Conservation (phyloP, 345 rosid genomes). For the Abelmoschus esculentus region DNA sequence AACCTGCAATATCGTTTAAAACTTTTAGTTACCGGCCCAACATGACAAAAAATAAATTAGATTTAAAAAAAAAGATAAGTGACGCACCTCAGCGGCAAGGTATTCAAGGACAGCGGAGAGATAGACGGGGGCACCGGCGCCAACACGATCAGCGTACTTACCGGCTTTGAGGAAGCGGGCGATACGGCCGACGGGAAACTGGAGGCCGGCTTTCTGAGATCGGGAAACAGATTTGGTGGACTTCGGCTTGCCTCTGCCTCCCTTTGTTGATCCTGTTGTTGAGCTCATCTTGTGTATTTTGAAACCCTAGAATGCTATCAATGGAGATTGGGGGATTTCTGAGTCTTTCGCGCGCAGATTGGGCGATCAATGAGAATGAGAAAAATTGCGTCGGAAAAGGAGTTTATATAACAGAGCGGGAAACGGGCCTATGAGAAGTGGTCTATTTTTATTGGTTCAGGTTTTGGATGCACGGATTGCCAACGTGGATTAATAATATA, state of each 20-base stretch:
- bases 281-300: background rate
- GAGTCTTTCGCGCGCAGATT: background rate
- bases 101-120: conserved; percentile 81
- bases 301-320: background rate
- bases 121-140: conserved; percentile 67
- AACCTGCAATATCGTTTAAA: conserved; percentile 25
- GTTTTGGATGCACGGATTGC: background rate
- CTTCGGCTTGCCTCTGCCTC: background rate
- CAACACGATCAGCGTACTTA: conserved; percentile 59
- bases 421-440: background rate
- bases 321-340: background rate
- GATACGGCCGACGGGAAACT: conserved; percentile 61
- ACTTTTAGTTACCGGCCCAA: background rate
- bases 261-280: background rate
- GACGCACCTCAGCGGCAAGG: conserved; percentile 65
- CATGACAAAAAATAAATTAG: background rate
- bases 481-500: conserved; percentile 2
- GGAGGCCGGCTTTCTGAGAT: conserved; percentile 64
- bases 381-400: background rate
- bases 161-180: conserved; percentile 67
- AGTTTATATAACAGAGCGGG: background rate
- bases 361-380: background rate
- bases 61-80: background rate
- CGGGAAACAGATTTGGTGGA: conserved; percentile 46
- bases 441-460: background rate